Conservation (phyloP, 2,329 filamentous ascomycete genomes). For the Lojkania enalia region DNA sequence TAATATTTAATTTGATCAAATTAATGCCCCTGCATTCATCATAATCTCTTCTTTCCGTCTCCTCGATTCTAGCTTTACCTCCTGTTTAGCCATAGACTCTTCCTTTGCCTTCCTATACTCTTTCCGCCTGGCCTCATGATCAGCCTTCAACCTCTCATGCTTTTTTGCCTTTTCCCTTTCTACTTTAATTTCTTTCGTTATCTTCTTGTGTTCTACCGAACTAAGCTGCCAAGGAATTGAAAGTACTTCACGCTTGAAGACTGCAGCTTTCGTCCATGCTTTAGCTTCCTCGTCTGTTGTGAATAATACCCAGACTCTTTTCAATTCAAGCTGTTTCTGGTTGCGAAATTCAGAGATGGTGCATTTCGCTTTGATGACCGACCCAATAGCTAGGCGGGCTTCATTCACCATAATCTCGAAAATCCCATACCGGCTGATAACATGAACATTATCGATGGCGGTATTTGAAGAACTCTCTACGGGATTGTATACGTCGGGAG, state of each 20-base stretch:
- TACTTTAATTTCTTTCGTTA: conserved; percentile 46
- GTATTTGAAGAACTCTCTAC: conserved; percentile 41
- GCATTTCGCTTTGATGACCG: conserved; percentile 60
- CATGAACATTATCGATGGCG: conserved; percentile 42
- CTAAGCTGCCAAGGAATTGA: conserved; percentile 58
- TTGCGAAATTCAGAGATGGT: conserved; percentile 57
- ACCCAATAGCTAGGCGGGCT: conserved; percentile 49
- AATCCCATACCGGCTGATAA: conserved; percentile 41
- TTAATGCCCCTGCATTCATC: conserved; percentile 48
- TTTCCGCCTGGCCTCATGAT: conserved; percentile 39
- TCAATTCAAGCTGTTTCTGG: conserved; percentile 57
- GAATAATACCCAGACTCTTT: conserved; percentile 54
- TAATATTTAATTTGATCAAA: too few relatives aligned
- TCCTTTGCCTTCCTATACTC: conserved; percentile 37
- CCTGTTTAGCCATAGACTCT: conserved; percentile 33
- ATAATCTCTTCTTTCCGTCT: conserved; percentile 49
- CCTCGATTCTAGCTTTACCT: conserved; percentile 48
- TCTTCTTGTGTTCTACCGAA: conserved; percentile 46
- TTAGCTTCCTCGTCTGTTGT: conserved; percentile 59
- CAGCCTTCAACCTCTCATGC: conserved; percentile 36
- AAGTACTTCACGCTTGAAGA: conserved; percentile 56
- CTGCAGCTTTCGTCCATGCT: conserved; percentile 56
- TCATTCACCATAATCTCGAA: conserved; percentile 47
- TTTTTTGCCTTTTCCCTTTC: conserved; percentile 46
- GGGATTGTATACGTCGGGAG: conserved; percentile 27